phyloP scores from a whole-genome alignment of 164 flowering plant species.

The Sedum album region DNA sequence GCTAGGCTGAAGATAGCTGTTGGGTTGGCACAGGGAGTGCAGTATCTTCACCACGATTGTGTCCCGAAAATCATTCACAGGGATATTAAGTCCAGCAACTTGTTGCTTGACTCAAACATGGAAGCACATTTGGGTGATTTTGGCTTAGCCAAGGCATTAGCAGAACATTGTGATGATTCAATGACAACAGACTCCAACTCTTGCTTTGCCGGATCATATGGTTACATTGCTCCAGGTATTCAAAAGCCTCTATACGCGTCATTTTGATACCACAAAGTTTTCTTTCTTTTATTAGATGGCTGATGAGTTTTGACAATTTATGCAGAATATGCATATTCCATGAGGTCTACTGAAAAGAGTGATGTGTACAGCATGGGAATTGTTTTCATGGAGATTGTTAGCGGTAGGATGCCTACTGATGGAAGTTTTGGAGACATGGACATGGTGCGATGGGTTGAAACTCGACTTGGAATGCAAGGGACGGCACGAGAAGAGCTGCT shows the following conservation, averaged over 20 bases:
- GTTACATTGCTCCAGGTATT: constrained; percentile 97
- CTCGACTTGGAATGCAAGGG: constrained; percentile 34
- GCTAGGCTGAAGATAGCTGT: constrained; percentile 58
- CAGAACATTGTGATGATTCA: constrained; percentile 42
- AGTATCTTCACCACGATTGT: constrained; percentile 94
- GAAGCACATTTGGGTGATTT: constrained; percentile 97
- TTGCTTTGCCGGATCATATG: constrained; percentile 92
- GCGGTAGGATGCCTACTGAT: constrained; percentile 81
- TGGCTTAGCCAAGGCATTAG: constrained; percentile 68
- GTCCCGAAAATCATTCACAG: constrained; percentile 81
- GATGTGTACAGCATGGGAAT: constrained; percentile 97
- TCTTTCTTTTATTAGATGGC: not conserved
- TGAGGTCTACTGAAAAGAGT: constrained; percentile 84
- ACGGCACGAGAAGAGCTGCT: constrained; percentile 40
- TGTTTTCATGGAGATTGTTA: constrained; percentile 89
- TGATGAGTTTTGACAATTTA: not conserved
- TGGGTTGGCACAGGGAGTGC: constrained; percentile 84
- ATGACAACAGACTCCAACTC: constrained; percentile 45
- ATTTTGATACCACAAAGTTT: not conserved
- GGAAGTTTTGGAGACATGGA: constrained; percentile 69
- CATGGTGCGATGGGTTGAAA: constrained; percentile 94
- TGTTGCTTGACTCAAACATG: constrained; percentile 74
- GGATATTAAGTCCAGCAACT: constrained; percentile 87
- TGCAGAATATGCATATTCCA: constrained; percentile 86
- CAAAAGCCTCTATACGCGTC: not conserved